Evolutionary conservation across 805 yeast genomes (phyloP), one percentile per base, ranked within the genome.

Genomic region (Candida cerambycidarum): DNA sequence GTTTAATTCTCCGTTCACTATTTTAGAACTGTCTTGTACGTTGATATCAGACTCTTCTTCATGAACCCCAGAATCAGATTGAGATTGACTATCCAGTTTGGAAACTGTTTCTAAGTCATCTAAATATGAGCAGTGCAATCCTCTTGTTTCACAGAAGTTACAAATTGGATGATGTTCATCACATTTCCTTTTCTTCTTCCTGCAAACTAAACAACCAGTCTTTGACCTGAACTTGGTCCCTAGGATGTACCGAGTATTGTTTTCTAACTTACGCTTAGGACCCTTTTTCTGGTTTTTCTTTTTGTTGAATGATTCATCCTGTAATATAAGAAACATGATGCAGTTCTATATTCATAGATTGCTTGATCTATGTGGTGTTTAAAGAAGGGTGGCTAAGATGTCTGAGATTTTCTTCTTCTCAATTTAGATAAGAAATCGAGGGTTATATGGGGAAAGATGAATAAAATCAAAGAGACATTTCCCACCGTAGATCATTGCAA

Each of bases 131-230:
- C 60, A 58, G 16, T 45, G 45, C 4, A 47, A 24, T 7, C 45
- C 43, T 33, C 56, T 39, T 5, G 41, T 19, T 7, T 24, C 30
- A 36, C 63, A 58, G 13, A 43, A 45, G 6, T 50, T 41, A 39
- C 63, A 58, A 6, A 30, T 21, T 2, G 63, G 63, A 32, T 50
- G 54, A 3, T 17, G 25, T 46, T 58, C 61, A 34, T 58, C 61
- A 39, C 63, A 58, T 29, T 54, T 53, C 38, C 55, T 47, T 32
- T 50, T 46, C 38, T 51, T 38, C 38, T 48, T 41, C 31, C 54
- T 43, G 32, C 58, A 55, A n/a, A 43, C 45, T 10, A 48, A 18
- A 31, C 58, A 55, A 3, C 58, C 58, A 13, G 42, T 37, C 34
- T 37, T 42, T 2, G 48, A 39, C 14, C 52, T 38, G 32, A 45